These are phyloP conservation scores for Neonectria sp. DNA, from an alignment of 2,329 filamentous ascomycete genomes.

Conservation along the genomic window DNA sequence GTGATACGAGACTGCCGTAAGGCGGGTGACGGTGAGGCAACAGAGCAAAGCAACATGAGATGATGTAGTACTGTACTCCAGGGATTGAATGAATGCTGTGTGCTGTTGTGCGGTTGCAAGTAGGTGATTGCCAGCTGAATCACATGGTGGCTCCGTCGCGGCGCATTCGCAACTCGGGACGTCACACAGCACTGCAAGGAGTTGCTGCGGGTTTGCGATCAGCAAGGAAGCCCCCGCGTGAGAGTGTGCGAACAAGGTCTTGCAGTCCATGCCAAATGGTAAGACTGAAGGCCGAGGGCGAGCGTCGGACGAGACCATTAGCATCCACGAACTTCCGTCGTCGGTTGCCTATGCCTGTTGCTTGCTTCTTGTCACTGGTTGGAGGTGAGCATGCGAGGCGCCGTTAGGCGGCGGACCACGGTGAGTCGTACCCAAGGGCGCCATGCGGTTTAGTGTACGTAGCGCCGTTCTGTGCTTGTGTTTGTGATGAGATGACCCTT, in stretches of 20 bases:
- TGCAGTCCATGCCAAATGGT: slow-evolving; percentile 22
- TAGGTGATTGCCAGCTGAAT: slow-evolving; percentile 32
- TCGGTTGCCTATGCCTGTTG: slow-evolving; percentile 17
- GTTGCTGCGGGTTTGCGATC: slow-evolving; percentile 34
- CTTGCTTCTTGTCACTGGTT: slow-evolving; percentile 22
- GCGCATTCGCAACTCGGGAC: slow-evolving; percentile 36
- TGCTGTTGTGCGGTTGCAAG: slow-evolving; percentile 11
- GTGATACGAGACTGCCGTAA: slow-evolving; percentile 29
- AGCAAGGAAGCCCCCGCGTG: slow-evolving; percentile 30
- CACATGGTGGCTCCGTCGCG: slow-evolving; percentile 37
- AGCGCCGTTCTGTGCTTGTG: slow-evolving; percentile 22
- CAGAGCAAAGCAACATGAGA: slow-evolving; percentile 13
- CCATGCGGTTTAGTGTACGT: slow-evolving; percentile 31
- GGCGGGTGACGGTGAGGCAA: slow-evolving; percentile 26
- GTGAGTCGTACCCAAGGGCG: slow-evolving; percentile 26
- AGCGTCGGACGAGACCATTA: slow-evolving; percentile 24
- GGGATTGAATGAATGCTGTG: slow-evolving; percentile 22
- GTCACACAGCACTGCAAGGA: slow-evolving; percentile 40
- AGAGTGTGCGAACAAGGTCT: slow-evolving; percentile 18
- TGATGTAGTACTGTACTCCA: slow-evolving; percentile 28
- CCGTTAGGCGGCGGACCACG: slow-evolving; percentile 8
- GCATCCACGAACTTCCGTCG: slow-evolving; percentile 12
- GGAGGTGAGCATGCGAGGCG: slow-evolving; percentile 21
- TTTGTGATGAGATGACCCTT: slow-evolving; percentile 9
- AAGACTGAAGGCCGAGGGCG: slow-evolving; percentile 23